A percentile compares a stretch with the other conserved stretches of the same genome.
phyloP scores from a whole-genome alignment of 306 rosid genomes.

The Fragaria ananassa region DNA sequence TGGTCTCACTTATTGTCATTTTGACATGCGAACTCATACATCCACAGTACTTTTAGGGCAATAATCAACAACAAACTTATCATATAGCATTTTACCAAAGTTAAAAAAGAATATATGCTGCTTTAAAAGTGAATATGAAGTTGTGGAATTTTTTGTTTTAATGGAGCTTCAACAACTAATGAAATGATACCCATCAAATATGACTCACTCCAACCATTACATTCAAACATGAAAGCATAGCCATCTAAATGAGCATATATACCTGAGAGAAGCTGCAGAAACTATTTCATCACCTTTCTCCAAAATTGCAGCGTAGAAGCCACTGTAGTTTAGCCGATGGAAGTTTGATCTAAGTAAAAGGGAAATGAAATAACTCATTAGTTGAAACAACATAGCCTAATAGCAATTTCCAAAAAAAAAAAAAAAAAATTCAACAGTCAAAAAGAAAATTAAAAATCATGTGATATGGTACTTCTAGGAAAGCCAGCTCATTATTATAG shows the following conservation, averaged over 20 bases:
- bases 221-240: not conserved
- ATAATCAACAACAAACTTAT: slow-evolving; percentile 7
- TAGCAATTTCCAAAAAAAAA: no score
- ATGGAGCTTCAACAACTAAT: not conserved
- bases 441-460: not conserved
- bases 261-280: slow-evolving; percentile 94
- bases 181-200: not conserved
- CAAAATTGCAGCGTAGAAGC: slow-evolving; percentile 89
- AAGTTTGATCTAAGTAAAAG: slow-evolving; percentile 68
- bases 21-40: not conserved
- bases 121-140: not conserved
- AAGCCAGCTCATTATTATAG: not conserved
- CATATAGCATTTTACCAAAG: not conserved
- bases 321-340: slow-evolving; percentile 73
- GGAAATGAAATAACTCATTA: not conserved
- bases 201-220: not conserved
- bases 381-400: not conserved
- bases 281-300: slow-evolving; percentile 96
- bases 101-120: not conserved
- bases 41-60: not conserved
- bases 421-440: not conserved
- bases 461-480: not conserved
- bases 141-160: not conserved
- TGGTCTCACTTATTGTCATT: not conserved
- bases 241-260: slow-evolving; percentile 2